A percentile compares a stretch with the other conserved stretches of the same genome.
Conservation (phyloP, 1,284 basidiomycete species). For the Trichosporon asahii region DNA sequence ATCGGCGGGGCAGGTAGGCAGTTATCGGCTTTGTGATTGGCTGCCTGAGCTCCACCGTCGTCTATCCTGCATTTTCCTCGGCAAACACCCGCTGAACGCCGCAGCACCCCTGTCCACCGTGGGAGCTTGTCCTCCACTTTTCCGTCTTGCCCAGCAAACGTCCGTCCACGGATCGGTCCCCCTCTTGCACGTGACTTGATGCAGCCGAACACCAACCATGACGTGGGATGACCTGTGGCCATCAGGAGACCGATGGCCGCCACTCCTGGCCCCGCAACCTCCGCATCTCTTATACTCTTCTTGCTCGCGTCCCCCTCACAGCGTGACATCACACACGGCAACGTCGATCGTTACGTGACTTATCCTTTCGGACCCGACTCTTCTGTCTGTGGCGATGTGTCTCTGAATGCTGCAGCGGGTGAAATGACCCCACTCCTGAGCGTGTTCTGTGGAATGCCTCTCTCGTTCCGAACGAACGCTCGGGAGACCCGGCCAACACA, state of each 20-base stretch:
- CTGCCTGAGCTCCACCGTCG: neutral
- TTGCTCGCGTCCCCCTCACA: neutral
- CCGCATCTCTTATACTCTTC: too few species aligned
- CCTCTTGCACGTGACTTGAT: neutral
- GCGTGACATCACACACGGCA: neutral
- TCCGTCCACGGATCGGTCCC: neutral
- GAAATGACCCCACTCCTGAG: neutral
- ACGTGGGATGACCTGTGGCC: neutral
- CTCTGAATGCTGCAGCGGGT: neutral
- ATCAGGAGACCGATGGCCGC: neutral
- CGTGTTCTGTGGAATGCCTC: neutral
- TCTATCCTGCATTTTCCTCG: neutral
- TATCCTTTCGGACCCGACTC: neutral
- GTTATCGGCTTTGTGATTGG: conserved; percentile 7
- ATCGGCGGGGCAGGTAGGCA: neutral
- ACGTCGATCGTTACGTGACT: neutral
- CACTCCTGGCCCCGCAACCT: too few species aligned
- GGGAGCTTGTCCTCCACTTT: neutral
- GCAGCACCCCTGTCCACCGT: neutral
- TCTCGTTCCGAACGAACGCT: neutral
- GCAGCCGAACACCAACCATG: neutral
- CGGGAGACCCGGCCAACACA: too few species aligned
- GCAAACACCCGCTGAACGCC: neutral
- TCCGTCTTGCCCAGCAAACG: neutral
- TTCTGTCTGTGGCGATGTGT: neutral